phyloP scores from a whole-genome alignment of 345 rosid species.

The Eucalyptus curtisii region DNA sequence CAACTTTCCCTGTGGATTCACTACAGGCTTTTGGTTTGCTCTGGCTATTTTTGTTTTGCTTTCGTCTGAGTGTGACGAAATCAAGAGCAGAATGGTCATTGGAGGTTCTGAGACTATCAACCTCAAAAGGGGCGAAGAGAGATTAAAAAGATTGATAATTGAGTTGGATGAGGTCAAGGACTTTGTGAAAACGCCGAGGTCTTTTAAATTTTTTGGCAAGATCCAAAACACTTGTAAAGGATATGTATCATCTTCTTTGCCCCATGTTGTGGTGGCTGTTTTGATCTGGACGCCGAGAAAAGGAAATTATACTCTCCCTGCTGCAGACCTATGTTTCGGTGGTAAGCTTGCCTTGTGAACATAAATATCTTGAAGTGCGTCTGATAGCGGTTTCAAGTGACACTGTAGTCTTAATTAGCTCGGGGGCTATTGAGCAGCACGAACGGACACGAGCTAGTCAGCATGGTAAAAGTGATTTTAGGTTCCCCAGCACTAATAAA shows the following conservation, averaged over 20 bases:
- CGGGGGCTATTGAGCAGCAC: neutral
- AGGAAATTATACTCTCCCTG: neutral
- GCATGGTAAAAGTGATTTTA: neutral
- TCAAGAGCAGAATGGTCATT: neutral
- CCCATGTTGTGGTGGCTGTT: neutral
- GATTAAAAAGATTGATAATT: neutral
- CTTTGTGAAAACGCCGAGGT: neutral
- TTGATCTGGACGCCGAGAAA: neutral
- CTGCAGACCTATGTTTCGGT: neutral
- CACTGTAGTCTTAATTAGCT: neutral
- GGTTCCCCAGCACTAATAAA: neutral
- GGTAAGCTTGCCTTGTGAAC: neutral
- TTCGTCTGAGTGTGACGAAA: neutral
- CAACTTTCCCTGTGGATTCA: neutral
- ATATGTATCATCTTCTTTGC: neutral
- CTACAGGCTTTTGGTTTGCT: neutral
- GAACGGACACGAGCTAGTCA: neutral
- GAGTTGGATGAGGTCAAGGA: neutral
- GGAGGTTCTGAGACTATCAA: neutral
- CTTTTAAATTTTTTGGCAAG: neutral
- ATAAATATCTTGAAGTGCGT: neutral
- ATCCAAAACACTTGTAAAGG: neutral
- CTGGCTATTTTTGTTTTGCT: neutral
- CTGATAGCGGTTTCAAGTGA: neutral
- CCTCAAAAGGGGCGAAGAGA: neutral